Conservation (phyloP, 495 filamentous ascomycete genomes). For the Neurospora tetrasperma region DNA sequence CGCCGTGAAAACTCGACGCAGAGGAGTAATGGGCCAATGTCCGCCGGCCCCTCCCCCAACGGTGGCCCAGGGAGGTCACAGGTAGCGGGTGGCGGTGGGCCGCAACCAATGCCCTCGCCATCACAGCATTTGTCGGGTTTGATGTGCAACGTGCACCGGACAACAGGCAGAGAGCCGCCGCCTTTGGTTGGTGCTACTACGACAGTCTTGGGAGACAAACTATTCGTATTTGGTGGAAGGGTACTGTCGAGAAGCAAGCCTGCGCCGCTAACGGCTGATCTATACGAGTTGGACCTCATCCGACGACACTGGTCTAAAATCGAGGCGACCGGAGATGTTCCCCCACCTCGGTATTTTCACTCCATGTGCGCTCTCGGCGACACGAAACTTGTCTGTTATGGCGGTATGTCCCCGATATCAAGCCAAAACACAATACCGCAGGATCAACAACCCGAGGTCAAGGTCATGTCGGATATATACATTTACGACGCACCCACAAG, state of each 20-base stretch:
- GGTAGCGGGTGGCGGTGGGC: conserved; percentile 41
- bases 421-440: conserved; percentile 38
- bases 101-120: conserved; percentile 31
- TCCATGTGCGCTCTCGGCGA: conserved; percentile 88
- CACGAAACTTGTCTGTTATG: conserved; percentile 93
- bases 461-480: conserved; percentile 97
- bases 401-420: conserved; percentile 84
- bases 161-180: conserved; percentile 83
- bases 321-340: conserved; percentile 73
- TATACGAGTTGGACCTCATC: conserved; percentile 90
- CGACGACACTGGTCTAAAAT: conserved; percentile 86
- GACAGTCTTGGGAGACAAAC: conserved; percentile 83
- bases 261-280: conserved; percentile 67
- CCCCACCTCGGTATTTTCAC: conserved; percentile 90
- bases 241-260: conserved; percentile 74
- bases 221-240: conserved; percentile 93
- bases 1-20: conserved; percentile 37
- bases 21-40: conserved; percentile 40
- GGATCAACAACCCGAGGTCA: conserved; percentile 75
- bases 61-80: conserved; percentile 25
- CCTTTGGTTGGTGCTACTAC: conserved; percentile 91
- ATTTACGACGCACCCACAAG: conserved; percentile 83
- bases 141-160: conserved; percentile 86
- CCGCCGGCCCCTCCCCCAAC: conserved; percentile 39
- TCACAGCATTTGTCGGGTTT: conserved; percentile 65